Evolutionary conservation across 257 asterid genomes (phyloP).

Genomic region (Jacaranda copaia): DNA sequence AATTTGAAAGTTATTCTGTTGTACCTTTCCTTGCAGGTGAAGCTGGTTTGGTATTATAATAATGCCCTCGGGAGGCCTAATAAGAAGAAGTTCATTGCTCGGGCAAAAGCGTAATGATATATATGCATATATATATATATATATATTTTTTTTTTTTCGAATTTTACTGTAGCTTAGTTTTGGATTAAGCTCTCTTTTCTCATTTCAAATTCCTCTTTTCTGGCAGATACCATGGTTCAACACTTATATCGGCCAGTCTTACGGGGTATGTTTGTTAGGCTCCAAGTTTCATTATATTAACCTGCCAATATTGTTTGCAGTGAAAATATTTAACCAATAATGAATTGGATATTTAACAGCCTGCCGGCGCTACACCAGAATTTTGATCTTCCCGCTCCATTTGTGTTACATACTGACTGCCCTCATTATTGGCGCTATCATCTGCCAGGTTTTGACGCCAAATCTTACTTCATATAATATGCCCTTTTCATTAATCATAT

Average conservation of each 20-base stretch:
- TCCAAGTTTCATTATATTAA: neutral
- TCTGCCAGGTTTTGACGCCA: conserved; percentile 66
- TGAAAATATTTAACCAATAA: conserved; percentile 18
- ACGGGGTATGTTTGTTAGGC: conserved; percentile 65
- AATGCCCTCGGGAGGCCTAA: conserved; percentile 97
- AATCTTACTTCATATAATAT: neutral
- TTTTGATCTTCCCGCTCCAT: conserved; percentile 92
- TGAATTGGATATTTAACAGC: conserved; percentile 43
- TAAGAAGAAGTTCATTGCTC: conserved; percentile 96
- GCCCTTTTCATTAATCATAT: conserved; percentile 2
- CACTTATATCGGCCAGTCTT: conserved; percentile 91
- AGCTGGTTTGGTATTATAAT: conserved; percentile 93
- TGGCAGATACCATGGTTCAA: conserved; percentile 95
- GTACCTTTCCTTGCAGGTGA: conserved; percentile 64
- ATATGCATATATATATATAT: too few relatives aligned
- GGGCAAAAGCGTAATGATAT: conserved; percentile 72
- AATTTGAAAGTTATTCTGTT: neutral
- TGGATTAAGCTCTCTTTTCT: neutral
- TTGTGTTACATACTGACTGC: conserved; percentile 87
- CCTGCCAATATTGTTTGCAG: neutral
- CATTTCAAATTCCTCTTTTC: conserved; percentile 21
- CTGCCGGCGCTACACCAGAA: conserved; percentile 90
- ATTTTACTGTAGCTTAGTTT: neutral
- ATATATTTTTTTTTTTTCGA: neutral
- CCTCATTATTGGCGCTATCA: conserved; percentile 99